A percentile compares a stretch with the other conserved stretches of the same genome.
phyloP scores from a whole-genome alignment of 495 filamentous ascomycete species.

The Penicillium bialowiezense region DNA sequence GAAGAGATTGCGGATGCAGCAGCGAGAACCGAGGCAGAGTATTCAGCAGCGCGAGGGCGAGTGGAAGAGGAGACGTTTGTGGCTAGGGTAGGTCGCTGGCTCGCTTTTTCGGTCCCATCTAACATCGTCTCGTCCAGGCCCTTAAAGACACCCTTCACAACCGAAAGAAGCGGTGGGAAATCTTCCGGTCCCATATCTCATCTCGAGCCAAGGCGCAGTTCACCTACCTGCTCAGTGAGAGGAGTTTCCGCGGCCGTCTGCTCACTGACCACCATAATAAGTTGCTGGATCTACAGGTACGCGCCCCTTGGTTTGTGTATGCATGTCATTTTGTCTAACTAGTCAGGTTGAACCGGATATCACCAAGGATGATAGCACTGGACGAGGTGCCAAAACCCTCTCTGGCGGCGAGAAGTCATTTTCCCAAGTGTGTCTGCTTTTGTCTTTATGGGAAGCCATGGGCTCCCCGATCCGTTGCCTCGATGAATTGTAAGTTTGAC shows the following conservation, averaged over 20 bases:
- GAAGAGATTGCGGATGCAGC: conserved; percentile 60
- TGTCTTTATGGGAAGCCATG: conserved; percentile 98
- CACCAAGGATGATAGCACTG: conserved; percentile 60
- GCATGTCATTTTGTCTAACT: not conserved
- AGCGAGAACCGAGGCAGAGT: conserved; percentile 37
- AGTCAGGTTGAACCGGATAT: conserved; percentile 71
- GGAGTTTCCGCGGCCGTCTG: conserved; percentile 81
- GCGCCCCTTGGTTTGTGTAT: not conserved
- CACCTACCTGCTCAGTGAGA: conserved; percentile 79
- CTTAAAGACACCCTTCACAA: conserved; percentile 66
- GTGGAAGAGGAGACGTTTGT: conserved; percentile 50
- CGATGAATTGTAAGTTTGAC: conserved; percentile 76
- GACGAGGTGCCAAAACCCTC: conserved; percentile 82
- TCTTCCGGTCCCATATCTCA: conserved; percentile 80
- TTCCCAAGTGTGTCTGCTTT: conserved; percentile 88
- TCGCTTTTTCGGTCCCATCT: not conserved
- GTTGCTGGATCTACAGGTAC: conserved; percentile 71
- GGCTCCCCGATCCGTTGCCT: conserved; percentile 89
- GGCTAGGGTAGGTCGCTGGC: conserved; percentile 41
- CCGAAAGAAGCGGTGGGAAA: conserved; percentile 71
- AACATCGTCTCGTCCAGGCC: conserved; percentile 26
- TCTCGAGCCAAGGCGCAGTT: conserved; percentile 82
- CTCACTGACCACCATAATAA: conserved; percentile 71
- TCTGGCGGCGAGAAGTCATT: conserved; percentile 98
- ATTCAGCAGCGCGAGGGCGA: conserved; percentile 42